Conservation (phyloP, 2,329 filamentous ascomycete species). For the Xylariales sp. region DNA sequence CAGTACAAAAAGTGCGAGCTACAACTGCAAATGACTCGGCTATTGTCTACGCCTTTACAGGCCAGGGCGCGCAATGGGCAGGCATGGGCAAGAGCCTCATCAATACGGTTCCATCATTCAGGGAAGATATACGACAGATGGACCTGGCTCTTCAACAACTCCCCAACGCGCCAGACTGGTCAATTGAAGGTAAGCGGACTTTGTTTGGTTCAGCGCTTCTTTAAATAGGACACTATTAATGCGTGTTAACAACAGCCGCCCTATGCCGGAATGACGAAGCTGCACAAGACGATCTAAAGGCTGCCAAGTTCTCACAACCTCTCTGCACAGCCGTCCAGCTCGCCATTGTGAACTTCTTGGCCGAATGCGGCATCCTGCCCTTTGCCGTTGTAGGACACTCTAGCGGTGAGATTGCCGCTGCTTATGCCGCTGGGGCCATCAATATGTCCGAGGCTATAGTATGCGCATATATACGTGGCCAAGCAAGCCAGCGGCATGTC, state of each 20-base stretch:
- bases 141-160: neutral
- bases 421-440: constrained; percentile 34
- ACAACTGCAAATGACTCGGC: neutral
- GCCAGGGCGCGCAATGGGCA: neutral
- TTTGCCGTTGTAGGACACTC: constrained; percentile 33
- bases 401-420: constrained; percentile 39
- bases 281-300: constrained; percentile 6
- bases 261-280: no score
- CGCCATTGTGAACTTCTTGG: constrained; percentile 21
- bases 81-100: neutral
- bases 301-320: constrained; percentile 20
- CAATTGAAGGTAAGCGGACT: neutral
- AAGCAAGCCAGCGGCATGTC: constrained; percentile 16
- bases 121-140: neutral
- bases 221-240: neutral
- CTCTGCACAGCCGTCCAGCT: constrained; percentile 29
- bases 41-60: neutral
- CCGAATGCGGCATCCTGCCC: constrained; percentile 12
- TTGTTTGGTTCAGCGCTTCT: no score
- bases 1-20: neutral
- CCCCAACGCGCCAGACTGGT: neutral
- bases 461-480: constrained; percentile 35
- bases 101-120: neutral
- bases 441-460: constrained; percentile 31
- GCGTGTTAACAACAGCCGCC: no score